Base-by-base conservation (phyloP, 306 rosid species). In the Alnus rubra region DNA sequence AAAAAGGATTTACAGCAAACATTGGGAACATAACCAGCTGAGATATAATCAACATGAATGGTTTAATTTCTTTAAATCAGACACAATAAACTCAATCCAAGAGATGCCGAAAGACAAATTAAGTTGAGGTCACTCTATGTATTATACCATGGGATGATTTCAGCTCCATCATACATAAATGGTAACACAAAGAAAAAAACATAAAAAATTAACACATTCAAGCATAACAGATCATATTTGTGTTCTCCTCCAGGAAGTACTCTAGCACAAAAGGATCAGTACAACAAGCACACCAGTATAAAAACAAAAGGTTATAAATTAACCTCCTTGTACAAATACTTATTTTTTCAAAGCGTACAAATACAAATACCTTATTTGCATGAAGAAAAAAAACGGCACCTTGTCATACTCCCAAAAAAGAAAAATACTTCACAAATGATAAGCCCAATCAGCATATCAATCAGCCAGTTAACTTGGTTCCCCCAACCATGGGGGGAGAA, bases 391-490 rank as follows among this genome's bases (percentile, higher is more conserved):
- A 64, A 15, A 64, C 14, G 2, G 5, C 11, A 15, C 47, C 45
- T 64, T 15, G 1, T 5, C 42, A 2, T 64, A 35, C 33, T 64
- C 14, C 35, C 3, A 9, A 58, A 19, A 9, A 23, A 58, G 1
- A 23, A 8, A 23, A 1, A 8, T 5, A 2, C n/a, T 62, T 3
- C 14, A 35, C 47, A 64, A 71, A 7, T 54, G 51, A 16, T 56
- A 19, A 75, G 16, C 37, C n/a, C 15, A 31, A 60, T 23, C 53
- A 63, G 67, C 44, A 44, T 52, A 35, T 77, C 50, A 80, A 75
- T 45, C 67, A 74, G 72, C 71, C 55, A 56, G 45, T 4, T 75
- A 74, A 44, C 33, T 50, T 64, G 74, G 69, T 47, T 35, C 44
- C 52, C 15, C 39, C n/a, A 42, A 42, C 45, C 45, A 42, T 42